Evolutionary conservation across 129 eudicot genomes (phyloP), one percentile per base, ranked within the genome.

Genomic region (Apium graveolens): DNA sequence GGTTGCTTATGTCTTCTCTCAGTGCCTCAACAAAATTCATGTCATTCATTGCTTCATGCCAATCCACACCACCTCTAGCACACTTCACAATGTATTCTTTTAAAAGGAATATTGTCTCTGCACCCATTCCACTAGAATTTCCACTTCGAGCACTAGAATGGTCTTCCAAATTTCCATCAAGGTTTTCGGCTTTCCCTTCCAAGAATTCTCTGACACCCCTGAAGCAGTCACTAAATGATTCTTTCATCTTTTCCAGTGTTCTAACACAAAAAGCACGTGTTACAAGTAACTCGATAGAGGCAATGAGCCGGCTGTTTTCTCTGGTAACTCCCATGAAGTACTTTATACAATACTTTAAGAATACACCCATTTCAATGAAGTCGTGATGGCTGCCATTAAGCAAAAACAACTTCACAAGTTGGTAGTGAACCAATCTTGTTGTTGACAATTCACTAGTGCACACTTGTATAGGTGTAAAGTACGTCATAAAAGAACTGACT

Each of bases 401-500:
- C 27, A 79, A n/a, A 46, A 79, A 79, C 27, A 2, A 0, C 29
- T 26, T 70, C 14, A 70, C 77, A 31, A 70, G 46, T 34, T 70
- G 39, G 37, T n/a, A 24, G 78, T 79, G 77, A 71, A 38, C 34
- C 37, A 48, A 35, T 17, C 37, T 70, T 35, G 17, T 21, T 5
- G 1, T 11, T 24, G 77, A 49, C 57, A 24, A 2, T 11, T 10
- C 45, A 42, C 21, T n/a, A 41, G 57, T 57, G 20, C 7, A 16
- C 5, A 38, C 48, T 51, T 55, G 9, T 18, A 14, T 27, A 37
- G 70, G 77, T 24, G 9, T 18, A 42, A 45, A 72, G 41, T 71
- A 24, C 12, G 35, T 42, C 82, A 79, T 49, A n/a, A 79, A 79
- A 51, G 39, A 20, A 14, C 11, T 66, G 1, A 38, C 77, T 70